These are phyloP conservation scores for Balamuthia mandrillaris DNA, from an alignment of 208 protist genomes.

Conservation along the genomic window DNA sequence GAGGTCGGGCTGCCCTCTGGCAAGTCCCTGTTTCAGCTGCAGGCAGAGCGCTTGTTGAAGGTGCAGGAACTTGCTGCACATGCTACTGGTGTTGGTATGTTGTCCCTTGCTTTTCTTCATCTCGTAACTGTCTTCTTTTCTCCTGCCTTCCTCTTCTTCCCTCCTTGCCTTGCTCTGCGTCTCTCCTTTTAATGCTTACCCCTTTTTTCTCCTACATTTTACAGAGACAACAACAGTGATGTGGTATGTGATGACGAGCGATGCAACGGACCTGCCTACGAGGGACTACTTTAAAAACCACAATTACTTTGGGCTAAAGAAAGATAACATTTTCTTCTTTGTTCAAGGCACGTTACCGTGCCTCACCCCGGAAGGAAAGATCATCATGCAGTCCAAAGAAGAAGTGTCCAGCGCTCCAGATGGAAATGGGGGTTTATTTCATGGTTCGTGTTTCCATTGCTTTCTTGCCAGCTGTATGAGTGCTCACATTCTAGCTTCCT, in stretches of 20 bases:
- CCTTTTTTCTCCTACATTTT: neutral
- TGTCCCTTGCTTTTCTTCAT: neutral
- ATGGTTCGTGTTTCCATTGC: slow-evolving; percentile 24
- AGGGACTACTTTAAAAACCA: slow-evolving; percentile 85
- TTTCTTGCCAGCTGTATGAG: neutral
- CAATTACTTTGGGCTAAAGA: slow-evolving; percentile 88
- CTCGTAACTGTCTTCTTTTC: neutral
- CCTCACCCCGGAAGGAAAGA: slow-evolving; percentile 86
- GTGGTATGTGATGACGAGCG: slow-evolving; percentile 94
- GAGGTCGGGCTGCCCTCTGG: slow-evolving; percentile 79
- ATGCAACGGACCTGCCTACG: slow-evolving; percentile 86
- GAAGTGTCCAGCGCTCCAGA: slow-evolving; percentile 85
- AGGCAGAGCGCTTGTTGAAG: slow-evolving; percentile 86
- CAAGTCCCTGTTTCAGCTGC: slow-evolving; percentile 95
- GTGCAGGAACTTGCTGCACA: slow-evolving; percentile 76
- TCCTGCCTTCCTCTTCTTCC: neutral
- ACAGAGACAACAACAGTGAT: slow-evolving; percentile 42
- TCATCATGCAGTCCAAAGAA: slow-evolving; percentile 79
- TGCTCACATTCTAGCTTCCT: neutral
- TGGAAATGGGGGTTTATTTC: slow-evolving; percentile 94
- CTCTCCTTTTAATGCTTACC: neutral
- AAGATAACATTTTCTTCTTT: slow-evolving; percentile 90
- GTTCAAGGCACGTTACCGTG: slow-evolving; percentile 83
- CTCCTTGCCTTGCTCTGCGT: neutral
- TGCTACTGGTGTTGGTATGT: neutral